Evolutionary conservation across 148 eudicot species (phyloP).

Genomic region (Arbutus unedo): DNA sequence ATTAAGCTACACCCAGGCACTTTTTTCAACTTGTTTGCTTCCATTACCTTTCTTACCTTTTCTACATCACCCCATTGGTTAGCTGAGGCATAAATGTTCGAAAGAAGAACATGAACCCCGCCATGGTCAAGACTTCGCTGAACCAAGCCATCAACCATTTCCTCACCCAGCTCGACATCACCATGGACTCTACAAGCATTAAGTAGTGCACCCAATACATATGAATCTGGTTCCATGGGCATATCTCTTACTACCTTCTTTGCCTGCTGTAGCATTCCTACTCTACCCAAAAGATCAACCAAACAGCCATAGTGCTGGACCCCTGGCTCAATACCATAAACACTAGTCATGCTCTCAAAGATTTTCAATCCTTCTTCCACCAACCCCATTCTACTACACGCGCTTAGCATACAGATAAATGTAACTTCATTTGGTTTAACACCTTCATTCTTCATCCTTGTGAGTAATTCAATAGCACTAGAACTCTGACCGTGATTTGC

Average conservation of each 20-base stretch:
- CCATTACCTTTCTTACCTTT: slow-evolving; percentile 51
- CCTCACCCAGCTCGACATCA: slow-evolving; percentile 41
- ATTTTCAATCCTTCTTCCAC: slow-evolving; percentile 58
- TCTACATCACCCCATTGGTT: slow-evolving; percentile 56
- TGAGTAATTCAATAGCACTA: slow-evolving; percentile 43
- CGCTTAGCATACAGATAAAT: slow-evolving; percentile 46
- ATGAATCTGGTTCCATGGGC: slow-evolving; percentile 55
- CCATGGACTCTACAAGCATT: slow-evolving; percentile 60
- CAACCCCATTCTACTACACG: slow-evolving; percentile 55
- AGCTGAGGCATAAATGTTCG: slow-evolving; percentile 60
- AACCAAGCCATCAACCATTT: slow-evolving; percentile 33
- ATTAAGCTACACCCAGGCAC: slow-evolving; percentile 63
- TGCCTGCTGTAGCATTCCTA: slow-evolving; percentile 59
- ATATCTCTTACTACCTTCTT: slow-evolving; percentile 38
- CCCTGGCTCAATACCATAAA: slow-evolving; percentile 49
- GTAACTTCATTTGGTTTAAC: slow-evolving; percentile 58
- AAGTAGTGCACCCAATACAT: slow-evolving; percentile 57
- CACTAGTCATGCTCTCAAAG: slow-evolving; percentile 45
- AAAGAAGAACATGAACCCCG: slow-evolving; percentile 55
- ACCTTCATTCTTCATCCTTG: slow-evolving; percentile 47
- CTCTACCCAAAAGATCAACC: slow-evolving; percentile 65
- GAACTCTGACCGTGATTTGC: slow-evolving; percentile 58
- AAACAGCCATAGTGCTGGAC: slow-evolving; percentile 63
- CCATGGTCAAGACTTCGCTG: slow-evolving; percentile 39
- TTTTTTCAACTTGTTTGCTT: slow-evolving; percentile 44